Conservation (phyloP, 148 eudicot genomes). For the Chenopodium berlandieri region DNA sequence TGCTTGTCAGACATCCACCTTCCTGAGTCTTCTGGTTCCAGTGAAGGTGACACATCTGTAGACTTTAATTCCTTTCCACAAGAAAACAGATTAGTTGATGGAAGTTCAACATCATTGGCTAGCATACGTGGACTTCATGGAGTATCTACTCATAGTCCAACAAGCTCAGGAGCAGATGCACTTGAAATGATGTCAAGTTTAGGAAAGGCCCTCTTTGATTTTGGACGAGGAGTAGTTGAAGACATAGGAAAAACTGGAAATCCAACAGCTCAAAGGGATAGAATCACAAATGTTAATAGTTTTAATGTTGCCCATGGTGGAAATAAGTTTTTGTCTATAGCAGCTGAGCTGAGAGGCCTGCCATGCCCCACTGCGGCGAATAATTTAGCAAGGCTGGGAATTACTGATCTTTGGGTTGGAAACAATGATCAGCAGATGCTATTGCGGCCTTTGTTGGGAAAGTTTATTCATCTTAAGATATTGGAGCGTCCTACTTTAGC, state of each 20-base stretch:
- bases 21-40: slow-evolving; percentile 34
- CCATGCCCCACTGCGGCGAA: slow-evolving; percentile 85
- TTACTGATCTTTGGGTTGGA: slow-evolving; percentile 84
- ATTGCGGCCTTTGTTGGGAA: slow-evolving; percentile 67
- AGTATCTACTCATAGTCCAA: slow-evolving; percentile 43
- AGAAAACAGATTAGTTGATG: slow-evolving; percentile 33
- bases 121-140: slow-evolving; percentile 57
- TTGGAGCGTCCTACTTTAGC: slow-evolving; percentile 72
- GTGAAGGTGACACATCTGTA: slow-evolving; percentile 27
- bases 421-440: slow-evolving; percentile 72
- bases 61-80: slow-evolving; percentile 33
- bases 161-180: slow-evolving; percentile 84
- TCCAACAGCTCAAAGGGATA: slow-evolving; percentile 53
- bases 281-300: slow-evolving; percentile 31
- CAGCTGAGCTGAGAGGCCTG: slow-evolving; percentile 78
- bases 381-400: slow-evolving; percentile 56
- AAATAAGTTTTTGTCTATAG: slow-evolving; percentile 49
- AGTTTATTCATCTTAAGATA: slow-evolving; percentile 68
- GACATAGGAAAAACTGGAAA: slow-evolving; percentile 85
- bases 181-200: slow-evolving; percentile 84
- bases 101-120: slow-evolving; percentile 40
- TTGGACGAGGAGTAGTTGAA: slow-evolving; percentile 96
- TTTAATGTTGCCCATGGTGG: slow-evolving; percentile 35
- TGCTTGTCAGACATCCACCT: slow-evolving; percentile 83
- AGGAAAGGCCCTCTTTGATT: slow-evolving; percentile 85